These are phyloP conservation scores for Agrostemma githago DNA, from an alignment of 148 eudicot genomes.

Conservation along the genomic window DNA sequence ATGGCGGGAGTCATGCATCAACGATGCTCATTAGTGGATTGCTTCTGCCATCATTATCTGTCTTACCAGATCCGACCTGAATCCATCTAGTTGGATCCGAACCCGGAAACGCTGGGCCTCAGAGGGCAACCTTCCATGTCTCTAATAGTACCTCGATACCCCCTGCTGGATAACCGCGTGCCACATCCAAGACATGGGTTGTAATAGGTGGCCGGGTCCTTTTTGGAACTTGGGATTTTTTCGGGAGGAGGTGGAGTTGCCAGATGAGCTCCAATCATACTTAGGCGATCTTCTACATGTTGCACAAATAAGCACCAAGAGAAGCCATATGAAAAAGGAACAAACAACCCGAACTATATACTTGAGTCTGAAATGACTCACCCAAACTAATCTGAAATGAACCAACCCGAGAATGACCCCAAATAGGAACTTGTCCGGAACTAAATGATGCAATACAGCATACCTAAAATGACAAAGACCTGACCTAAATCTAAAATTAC, in stretches of 20 bases:
- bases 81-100: constrained; percentile 46
- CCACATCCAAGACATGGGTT: constrained; percentile 75
- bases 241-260: constrained; percentile 34
- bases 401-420: not conserved
- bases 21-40: constrained; percentile 68
- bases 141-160: constrained; percentile 78
- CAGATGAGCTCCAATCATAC: constrained; percentile 68
- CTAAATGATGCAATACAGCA: not conserved
- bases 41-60: constrained; percentile 84
- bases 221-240: constrained; percentile 35
- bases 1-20: constrained; percentile 60
- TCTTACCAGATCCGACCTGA: constrained; percentile 50
- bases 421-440: not conserved
- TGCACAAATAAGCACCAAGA: constrained; percentile 15
- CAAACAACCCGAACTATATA: not conserved
- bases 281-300: constrained; percentile 86
- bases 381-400: too few species aligned
- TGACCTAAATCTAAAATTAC: not conserved
- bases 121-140: constrained; percentile 45
- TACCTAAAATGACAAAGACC: not conserved
- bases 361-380: not conserved
- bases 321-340: not conserved
- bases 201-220: constrained; percentile 90
- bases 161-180: constrained; percentile 62
- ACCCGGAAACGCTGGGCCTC: constrained; percentile 46